phyloP scores from a whole-genome alignment of 257 asterid genomes.

The Nemophila menziesii region DNA sequence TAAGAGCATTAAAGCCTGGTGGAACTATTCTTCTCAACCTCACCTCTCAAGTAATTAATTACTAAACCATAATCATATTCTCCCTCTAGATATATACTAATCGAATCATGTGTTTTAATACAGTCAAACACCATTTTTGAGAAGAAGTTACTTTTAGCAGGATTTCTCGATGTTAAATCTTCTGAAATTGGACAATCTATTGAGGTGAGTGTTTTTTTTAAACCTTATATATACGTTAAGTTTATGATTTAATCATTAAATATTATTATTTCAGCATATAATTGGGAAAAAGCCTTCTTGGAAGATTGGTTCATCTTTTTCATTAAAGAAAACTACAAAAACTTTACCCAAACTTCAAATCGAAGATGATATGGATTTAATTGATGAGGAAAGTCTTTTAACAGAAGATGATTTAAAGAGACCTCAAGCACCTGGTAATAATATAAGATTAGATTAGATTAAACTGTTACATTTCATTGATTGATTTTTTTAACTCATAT shows the following conservation, averaged over 20 bases:
- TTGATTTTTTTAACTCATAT: neutral
- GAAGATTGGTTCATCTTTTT: conserved; percentile 85
- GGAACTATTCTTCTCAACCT: conserved; percentile 42
- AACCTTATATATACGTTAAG: neutral
- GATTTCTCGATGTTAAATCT: conserved; percentile 57
- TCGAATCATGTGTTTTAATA: conserved; percentile 10
- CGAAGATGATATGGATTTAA: conserved; percentile 73
- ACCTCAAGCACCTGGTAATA: conserved; percentile 72
- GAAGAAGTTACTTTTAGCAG: conserved; percentile 64
- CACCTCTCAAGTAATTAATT: conserved; percentile 30
- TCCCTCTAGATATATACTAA: neutral
- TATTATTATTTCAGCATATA: conserved; percentile 25
- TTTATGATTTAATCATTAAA: neutral
- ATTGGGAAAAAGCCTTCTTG: conserved; percentile 78
- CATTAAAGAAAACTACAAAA: conserved; percentile 41
- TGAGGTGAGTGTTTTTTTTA: conserved; percentile 42
- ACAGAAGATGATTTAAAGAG: conserved; percentile 86
- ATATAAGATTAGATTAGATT: too few relatives aligned
- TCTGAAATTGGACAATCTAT: conserved; percentile 31
- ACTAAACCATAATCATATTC: conserved; percentile 16
- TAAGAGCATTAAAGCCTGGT: conserved; percentile 58
- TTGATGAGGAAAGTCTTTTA: conserved; percentile 92
- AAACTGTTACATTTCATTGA: neutral
- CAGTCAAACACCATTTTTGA: conserved; percentile 53
- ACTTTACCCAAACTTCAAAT: conserved; percentile 58